Evolutionary conservation across 2,329 filamentous ascomycete genomes (phyloP).

Genomic region (Pseudocercospora vitis): DNA sequence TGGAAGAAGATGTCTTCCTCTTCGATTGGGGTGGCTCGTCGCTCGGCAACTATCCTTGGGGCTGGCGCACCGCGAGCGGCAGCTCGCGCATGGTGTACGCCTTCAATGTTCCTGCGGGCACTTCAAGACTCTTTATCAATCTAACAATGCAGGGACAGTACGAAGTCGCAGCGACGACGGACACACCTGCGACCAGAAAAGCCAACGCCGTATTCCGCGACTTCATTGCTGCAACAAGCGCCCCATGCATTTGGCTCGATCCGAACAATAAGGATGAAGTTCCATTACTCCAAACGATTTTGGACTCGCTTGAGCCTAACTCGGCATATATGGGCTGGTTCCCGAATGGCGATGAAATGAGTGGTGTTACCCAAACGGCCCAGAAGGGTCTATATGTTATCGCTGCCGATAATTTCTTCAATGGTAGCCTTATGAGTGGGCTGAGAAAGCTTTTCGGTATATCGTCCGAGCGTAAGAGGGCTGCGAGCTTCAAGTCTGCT

Average conservation of each 20-base stretch:
- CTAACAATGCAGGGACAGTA: slow-evolving; percentile 1
- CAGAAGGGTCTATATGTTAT: slow-evolving; percentile 6
- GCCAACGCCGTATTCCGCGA: slow-evolving; percentile 10
- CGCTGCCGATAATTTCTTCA: slow-evolving; percentile 12
- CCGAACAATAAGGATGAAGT: slow-evolving; percentile 10
- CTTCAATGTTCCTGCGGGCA: neutral
- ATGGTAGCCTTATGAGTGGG: slow-evolving; percentile 9
- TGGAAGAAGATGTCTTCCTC: neutral
- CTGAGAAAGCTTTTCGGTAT: neutral
- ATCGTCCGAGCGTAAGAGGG: too few relatives aligned
- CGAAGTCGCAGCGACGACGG: neutral
- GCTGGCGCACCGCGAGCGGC: neutral
- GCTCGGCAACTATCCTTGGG: slow-evolving; percentile 6
- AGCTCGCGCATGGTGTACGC: neutral
- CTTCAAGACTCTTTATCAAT: neutral
- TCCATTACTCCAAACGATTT: slow-evolving; percentile 1
- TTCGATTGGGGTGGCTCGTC: slow-evolving; percentile 7
- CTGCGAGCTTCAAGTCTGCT: neutral
- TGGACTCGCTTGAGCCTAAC: slow-evolving; percentile 2
- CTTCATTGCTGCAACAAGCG: slow-evolving; percentile 7
- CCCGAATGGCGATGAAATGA: slow-evolving; percentile 12
- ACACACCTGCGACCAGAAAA: neutral
- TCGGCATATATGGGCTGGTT: slow-evolving; percentile 14
- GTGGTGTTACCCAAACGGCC: slow-evolving; percentile 8
- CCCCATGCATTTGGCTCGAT: slow-evolving; percentile 15